These are phyloP conservation scores for Pseudogymnoascus sp. DNA, from an alignment of 2,329 filamentous ascomycete genomes.

Conservation along the genomic window DNA sequence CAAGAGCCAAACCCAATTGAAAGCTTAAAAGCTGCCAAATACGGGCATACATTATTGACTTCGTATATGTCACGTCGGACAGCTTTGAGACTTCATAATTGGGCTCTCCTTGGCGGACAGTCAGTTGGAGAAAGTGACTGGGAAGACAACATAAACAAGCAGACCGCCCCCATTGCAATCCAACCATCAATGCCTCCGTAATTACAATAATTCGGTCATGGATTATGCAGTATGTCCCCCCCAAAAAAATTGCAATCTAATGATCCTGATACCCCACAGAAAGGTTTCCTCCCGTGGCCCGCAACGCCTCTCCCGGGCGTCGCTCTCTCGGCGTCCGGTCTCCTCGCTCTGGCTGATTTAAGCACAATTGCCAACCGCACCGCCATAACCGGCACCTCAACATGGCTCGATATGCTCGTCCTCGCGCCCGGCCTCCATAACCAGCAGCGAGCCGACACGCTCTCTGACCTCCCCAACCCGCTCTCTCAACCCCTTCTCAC, in stretches of 20 bases:
- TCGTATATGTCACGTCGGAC: background rate
- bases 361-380: conserved; percentile 49
- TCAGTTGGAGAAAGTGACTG: background rate
- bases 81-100: conserved; percentile 2
- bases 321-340: conserved; percentile 44
- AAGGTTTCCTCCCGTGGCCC: conserved; percentile 30
- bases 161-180: background rate
- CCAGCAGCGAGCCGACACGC: conserved; percentile 48
- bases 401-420: conserved; percentile 49
- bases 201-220: background rate
- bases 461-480: conserved; percentile 38
- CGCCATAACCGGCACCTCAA: conserved; percentile 47
- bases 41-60: background rate
- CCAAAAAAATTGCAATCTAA: background rate
- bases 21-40: background rate
- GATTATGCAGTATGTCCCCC: background rate
- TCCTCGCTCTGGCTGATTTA: conserved; percentile 54
- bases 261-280: background rate
- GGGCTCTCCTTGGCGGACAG: background rate
- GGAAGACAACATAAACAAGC: background rate
- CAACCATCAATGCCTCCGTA: background rate
- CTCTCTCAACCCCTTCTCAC: conserved; percentile 16
- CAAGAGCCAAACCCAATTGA: background rate
- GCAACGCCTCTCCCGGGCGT: conserved; percentile 40
- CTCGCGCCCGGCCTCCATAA: conserved; percentile 55